These are phyloP conservation scores for Hypoxylon sp. DNA, from an alignment of 2,329 filamentous ascomycete genomes.

Conservation along the genomic window DNA sequence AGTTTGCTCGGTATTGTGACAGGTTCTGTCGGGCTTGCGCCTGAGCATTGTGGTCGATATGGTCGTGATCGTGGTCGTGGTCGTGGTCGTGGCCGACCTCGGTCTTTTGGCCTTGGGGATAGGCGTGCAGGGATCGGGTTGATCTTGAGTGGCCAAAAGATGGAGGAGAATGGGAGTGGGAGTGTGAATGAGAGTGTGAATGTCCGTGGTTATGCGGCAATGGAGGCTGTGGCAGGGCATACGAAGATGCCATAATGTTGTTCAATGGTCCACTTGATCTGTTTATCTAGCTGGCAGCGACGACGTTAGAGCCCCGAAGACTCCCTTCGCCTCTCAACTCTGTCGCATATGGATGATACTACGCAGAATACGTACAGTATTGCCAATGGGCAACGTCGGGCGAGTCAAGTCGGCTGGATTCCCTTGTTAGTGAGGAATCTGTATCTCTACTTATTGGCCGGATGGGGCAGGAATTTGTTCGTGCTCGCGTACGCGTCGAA, in stretches of 20 bases:
- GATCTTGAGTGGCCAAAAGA: conserved; percentile 59
- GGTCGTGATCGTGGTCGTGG: conserved; percentile 53
- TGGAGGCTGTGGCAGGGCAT: conserved; percentile 67
- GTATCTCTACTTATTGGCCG: conserved; percentile 26
- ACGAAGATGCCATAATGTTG: conserved; percentile 65
- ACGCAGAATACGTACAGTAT: conserved; percentile 16
- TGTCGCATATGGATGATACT: conserved; percentile 25
- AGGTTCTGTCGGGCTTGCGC: conserved; percentile 49
- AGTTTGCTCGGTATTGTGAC: conserved; percentile 55
- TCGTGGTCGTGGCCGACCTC: conserved; percentile 53
- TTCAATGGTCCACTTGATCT: conserved; percentile 11
- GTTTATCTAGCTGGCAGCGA: conserved; percentile 10
- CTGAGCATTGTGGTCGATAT: conserved; percentile 50
- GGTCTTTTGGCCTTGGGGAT: conserved; percentile 50
- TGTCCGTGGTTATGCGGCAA: conserved; percentile 64
- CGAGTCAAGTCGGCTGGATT: conserved; percentile 12
- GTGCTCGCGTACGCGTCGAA: conserved; percentile 24
- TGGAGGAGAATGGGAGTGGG: conserved; percentile 57
- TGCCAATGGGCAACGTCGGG: conserved; percentile 16
- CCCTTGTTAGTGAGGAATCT: conserved; percentile 13
- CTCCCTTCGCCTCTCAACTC: conserved; percentile 20
- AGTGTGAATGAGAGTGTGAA: conserved; percentile 55
- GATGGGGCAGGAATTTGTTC: conserved; percentile 21
- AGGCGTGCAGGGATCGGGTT: conserved; percentile 52
- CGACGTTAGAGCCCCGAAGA: conserved; percentile 19